Percentiles rank a stretch among this genome's conserved stretches.
phyloP scores from a whole-genome alignment of 2,329 filamentous ascomycete species.

The Colletotrichum shisoi region DNA sequence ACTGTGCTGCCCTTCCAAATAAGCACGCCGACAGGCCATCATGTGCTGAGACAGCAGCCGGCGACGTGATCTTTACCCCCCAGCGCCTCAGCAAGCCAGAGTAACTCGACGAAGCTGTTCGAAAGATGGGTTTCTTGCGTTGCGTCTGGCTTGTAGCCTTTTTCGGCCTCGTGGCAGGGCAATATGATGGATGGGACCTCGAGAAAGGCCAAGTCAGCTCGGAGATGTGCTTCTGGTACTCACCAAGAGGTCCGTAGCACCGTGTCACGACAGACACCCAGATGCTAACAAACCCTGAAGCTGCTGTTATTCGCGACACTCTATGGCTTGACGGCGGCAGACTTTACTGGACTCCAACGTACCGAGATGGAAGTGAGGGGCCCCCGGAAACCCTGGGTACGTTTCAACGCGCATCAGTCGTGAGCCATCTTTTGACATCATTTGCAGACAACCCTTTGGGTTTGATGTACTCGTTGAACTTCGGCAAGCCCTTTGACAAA shows the following conservation, averaged over 20 bases:
- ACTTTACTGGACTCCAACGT: conserved; percentile 61
- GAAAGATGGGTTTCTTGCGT: conserved; percentile 1
- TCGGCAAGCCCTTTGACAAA: conserved; percentile 64
- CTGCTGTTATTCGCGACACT: conserved; percentile 66
- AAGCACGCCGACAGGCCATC: conserved; percentile 10
- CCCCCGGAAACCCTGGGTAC: conserved; percentile 53
- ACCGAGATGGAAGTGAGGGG: conserved; percentile 53
- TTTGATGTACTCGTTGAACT: conserved; percentile 64
- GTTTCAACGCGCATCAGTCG: conserved; percentile 37
- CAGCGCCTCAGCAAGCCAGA: not conserved
- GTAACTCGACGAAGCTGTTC: not conserved
- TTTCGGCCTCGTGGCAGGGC: conserved; percentile 49
- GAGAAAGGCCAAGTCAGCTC: conserved; percentile 60
- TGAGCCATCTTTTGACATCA: conserved; percentile 33
- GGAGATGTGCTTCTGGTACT: conserved; percentile 67
- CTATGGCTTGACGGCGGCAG: conserved; percentile 71
- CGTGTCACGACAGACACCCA: not conserved
- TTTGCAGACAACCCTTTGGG: conserved; percentile 60
- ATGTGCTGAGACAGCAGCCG: conserved; percentile 24
- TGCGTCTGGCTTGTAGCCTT: conserved; percentile 44
- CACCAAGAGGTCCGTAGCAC: conserved; percentile 52
- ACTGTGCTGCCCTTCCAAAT: not conserved
- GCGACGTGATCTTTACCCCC: not conserved
- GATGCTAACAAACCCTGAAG: conserved; percentile 47
- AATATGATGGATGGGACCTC: conserved; percentile 58